These are phyloP conservation scores for Elsinoe arachidis DNA, from an alignment of 2,329 filamentous ascomycete species.

Conservation along the genomic window DNA sequence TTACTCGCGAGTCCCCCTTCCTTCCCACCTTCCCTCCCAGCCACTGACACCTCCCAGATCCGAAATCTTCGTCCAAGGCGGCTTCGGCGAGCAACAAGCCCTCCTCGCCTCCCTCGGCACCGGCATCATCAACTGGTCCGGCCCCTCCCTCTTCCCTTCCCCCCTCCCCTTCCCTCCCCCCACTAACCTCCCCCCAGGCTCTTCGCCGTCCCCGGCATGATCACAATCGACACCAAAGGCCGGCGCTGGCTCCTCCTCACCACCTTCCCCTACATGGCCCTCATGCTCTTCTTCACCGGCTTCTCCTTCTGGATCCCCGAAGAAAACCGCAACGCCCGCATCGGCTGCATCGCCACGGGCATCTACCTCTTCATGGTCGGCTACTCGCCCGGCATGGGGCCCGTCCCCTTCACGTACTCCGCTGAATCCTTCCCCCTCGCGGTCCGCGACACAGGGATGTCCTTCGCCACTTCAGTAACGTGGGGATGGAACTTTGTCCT, in stretches of 20 bases:
- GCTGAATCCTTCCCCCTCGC: constrained; percentile 41
- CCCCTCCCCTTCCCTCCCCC: not conserved
- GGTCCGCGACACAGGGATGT: constrained; percentile 34
- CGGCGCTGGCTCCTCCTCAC: constrained; percentile 36
- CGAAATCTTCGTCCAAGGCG: constrained; percentile 24
- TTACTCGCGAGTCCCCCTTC: not conserved
- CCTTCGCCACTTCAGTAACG: constrained; percentile 44
- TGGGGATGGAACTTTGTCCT: constrained; percentile 35
- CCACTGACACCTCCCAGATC: constrained; percentile 13
- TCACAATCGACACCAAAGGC: constrained; percentile 37
- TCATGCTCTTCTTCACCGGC: constrained; percentile 39
- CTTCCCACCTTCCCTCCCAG: too few relatives aligned
- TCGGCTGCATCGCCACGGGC: constrained; percentile 31
- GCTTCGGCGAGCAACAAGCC: constrained; percentile 20
- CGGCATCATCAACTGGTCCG: constrained; percentile 25
- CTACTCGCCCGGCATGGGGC: constrained; percentile 39
- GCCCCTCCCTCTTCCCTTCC: constrained; percentile 15
- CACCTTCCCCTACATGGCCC: constrained; percentile 37
- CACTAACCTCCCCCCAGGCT: constrained; percentile 17
- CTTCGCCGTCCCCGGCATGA: constrained; percentile 33
- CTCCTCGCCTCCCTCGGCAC: constrained; percentile 26
- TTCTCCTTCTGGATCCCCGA: constrained; percentile 14
- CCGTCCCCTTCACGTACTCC: constrained; percentile 35
- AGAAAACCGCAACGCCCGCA: constrained; percentile 19
- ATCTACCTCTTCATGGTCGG: constrained; percentile 41